A percentile compares a stretch with the other conserved stretches of the same genome.
phyloP scores from a whole-genome alignment of 345 rosid species.

The Linum usitatissimum region DNA sequence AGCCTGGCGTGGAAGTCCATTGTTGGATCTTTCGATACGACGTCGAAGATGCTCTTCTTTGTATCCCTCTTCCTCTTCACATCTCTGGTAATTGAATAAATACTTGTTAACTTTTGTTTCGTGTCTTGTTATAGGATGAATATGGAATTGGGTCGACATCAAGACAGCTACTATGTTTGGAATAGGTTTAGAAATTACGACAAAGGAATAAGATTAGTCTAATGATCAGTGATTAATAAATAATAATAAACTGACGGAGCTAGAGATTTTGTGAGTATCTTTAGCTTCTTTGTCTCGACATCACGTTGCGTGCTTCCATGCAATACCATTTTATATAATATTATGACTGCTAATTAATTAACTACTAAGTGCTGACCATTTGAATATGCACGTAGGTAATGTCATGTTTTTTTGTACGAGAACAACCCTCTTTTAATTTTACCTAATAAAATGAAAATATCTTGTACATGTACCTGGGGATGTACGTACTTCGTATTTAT shows the following conservation, averaged over 20 bases:
- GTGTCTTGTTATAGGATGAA: too few relatives aligned
- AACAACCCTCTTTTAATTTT: too few relatives aligned
- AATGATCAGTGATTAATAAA: background rate
- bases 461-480: background rate
- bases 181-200: background rate
- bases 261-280: background rate
- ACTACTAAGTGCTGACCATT: too few relatives aligned
- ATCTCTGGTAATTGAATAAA: conserved; percentile 1
- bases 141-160: background rate
- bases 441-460: background rate
- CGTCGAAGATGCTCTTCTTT: conserved; percentile 10
- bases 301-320: background rate
- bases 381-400: too few relatives aligned
- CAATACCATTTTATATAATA: background rate
- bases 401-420: too few relatives aligned
- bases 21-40: background rate
- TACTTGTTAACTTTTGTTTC: too few relatives aligned
- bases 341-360: too few relatives aligned
- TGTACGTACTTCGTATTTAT: background rate
- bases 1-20: conserved; percentile 9
- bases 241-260: background rate
- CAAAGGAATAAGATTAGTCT: background rate
- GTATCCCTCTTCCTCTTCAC: conserved; percentile 4
- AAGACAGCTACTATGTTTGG: background rate
- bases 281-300: background rate